A percentile compares a stretch with the other conserved stretches of the same genome.
These are phyloP conservation scores for Asterochloris sp. DNA, from an alignment of 139 green algal genomes.

Conservation along the genomic window DNA sequence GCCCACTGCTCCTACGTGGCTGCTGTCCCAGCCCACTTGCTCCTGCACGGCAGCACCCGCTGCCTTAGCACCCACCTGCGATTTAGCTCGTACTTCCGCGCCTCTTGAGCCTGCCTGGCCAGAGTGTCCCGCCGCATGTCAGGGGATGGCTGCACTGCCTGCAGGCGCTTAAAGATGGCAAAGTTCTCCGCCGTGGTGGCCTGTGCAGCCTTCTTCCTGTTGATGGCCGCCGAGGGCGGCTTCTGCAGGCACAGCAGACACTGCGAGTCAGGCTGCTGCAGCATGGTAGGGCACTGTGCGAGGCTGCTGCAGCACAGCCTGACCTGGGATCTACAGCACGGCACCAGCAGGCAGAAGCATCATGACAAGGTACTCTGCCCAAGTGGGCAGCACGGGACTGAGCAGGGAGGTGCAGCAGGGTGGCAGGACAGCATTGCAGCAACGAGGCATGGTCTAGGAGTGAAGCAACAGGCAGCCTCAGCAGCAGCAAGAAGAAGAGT, in stretches of 20 bases:
- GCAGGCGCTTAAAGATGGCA: constrained; percentile 12
- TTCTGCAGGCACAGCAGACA: not conserved
- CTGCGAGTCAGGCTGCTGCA: not conserved
- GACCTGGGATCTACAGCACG: not conserved
- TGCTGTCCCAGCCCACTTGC: not conserved
- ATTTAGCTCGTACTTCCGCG: constrained; percentile 5
- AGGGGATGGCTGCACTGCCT: constrained; percentile 13
- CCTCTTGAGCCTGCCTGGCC: not conserved
- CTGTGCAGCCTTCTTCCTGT: constrained; percentile 1
- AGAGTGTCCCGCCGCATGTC: constrained; percentile 7
- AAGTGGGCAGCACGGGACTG: not conserved
- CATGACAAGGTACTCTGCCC: not conserved
- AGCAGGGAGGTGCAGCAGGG: too few species aligned
- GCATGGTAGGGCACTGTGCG: not conserved
- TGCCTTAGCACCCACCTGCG: not conserved
- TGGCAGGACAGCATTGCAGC: too few species aligned
- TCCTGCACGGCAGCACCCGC: not conserved
- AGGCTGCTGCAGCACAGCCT: not conserved
- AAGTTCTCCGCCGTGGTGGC: constrained; percentile 12
- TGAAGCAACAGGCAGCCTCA: too few species aligned
- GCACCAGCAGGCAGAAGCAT: not conserved
- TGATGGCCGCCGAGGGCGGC: constrained; percentile 4
- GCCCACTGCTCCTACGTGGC: not conserved
- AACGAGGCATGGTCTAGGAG: too few species aligned
- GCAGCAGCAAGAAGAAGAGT: too few species aligned